A percentile compares a stretch with the other conserved stretches of the same genome.
phyloP scores from a whole-genome alignment of 306 rosid genomes.

The Albizia julibrissin region DNA sequence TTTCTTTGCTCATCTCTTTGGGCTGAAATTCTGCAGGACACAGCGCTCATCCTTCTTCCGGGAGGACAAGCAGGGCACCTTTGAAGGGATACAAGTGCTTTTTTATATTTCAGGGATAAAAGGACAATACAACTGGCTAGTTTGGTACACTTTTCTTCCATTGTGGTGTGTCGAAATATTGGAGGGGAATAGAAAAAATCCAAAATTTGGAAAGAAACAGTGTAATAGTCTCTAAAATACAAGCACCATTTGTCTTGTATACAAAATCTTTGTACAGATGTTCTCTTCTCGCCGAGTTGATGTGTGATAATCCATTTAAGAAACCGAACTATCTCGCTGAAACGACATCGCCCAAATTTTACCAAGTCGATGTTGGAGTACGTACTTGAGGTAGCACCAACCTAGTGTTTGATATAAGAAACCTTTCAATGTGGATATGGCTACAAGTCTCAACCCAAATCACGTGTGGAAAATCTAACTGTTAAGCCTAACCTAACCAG shows the following conservation, averaged over 20 bases:
- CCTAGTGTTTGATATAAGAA: neutral
- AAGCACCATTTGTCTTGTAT: slow-evolving; percentile 12
- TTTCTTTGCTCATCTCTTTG: slow-evolving; percentile 27
- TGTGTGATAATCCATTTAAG: neutral
- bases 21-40: slow-evolving; percentile 40
- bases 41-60: slow-evolving; percentile 22
- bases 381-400: neutral
- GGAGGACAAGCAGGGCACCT: slow-evolving; percentile 23
- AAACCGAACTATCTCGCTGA: neutral
- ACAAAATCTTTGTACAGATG: slow-evolving; percentile 17
- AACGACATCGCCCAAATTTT: neutral
- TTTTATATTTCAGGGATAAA: neutral
- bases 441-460: neutral
- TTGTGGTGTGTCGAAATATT: slow-evolving; percentile 21
- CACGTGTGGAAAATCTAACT: too few relatives aligned
- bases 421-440: neutral
- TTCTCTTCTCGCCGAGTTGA: slow-evolving; percentile 1
- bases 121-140: slow-evolving; percentile 17
- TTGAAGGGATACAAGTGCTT: slow-evolving; percentile 18
- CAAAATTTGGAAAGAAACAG: slow-evolving; percentile 16
- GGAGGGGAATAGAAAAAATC: neutral
- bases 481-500: neutral
- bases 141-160: slow-evolving; percentile 18
- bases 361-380: neutral
- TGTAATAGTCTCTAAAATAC: slow-evolving; percentile 21